A percentile compares a stretch with the other conserved stretches of the same genome.
phyloP scores from a whole-genome alignment of 2,329 filamentous ascomycete genomes.

The Alternaria panax region DNA sequence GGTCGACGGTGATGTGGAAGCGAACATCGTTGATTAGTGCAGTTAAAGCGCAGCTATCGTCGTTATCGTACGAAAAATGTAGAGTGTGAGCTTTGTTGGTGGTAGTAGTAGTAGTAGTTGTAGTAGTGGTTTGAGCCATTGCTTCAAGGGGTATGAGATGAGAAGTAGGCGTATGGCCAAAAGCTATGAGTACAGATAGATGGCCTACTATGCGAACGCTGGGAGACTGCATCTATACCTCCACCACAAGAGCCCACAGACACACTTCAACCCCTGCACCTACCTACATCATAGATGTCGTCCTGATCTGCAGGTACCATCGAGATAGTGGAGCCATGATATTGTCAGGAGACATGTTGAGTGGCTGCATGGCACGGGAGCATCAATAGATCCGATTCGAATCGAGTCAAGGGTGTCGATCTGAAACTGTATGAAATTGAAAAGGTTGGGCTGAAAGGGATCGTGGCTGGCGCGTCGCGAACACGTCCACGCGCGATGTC shows the following conservation, averaged over 20 bases:
- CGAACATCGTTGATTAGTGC: conserved; percentile 29
- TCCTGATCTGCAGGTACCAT: conserved; percentile 23
- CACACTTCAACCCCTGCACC: not conserved
- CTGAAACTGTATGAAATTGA: conserved; percentile 4
- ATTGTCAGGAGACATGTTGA: not conserved
- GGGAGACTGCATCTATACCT: conserved; percentile 2
- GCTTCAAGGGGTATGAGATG: not conserved
- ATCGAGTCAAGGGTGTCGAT: conserved; percentile 3
- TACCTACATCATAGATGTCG: conserved; percentile 22
- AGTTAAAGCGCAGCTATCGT: conserved; percentile 24
- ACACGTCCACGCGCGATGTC: conserved; percentile 4
- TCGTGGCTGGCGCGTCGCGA: conserved; percentile 5
- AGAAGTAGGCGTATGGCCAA: not conserved
- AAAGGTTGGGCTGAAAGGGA: conserved; percentile 5
- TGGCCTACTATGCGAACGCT: not conserved
- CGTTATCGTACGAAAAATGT: conserved; percentile 23
- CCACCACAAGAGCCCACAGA: not conserved
- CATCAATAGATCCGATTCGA: not conserved
- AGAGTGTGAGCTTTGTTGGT: conserved; percentile 19
- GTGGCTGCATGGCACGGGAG: not conserved
- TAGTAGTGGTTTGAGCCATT: conserved; percentile 18
- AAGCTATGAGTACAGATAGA: not conserved
- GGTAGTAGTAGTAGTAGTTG: too few relatives aligned
- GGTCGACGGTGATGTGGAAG: conserved; percentile 23
- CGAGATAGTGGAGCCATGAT: not conserved